Evolutionary conservation across 2,329 filamentous ascomycete species (phyloP).

Genomic region (Incumbomyces delicatus): DNA sequence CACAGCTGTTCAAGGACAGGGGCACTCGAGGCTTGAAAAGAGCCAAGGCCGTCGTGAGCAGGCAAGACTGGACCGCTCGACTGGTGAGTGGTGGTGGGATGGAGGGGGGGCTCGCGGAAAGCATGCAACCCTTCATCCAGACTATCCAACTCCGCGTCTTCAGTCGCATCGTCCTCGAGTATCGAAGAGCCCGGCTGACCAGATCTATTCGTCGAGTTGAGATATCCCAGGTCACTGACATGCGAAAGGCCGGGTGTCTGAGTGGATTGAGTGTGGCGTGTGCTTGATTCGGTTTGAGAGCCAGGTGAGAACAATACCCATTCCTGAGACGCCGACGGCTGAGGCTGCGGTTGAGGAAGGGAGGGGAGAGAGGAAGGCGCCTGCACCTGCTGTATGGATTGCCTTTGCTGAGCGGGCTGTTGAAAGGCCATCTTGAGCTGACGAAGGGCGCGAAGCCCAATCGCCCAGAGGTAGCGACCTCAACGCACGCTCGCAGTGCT

Average conservation of each 20-base stretch:
- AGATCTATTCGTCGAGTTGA: slow-evolving; percentile 59
- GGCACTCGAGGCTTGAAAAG: slow-evolving; percentile 59
- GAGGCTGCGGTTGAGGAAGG: slow-evolving; percentile 19
- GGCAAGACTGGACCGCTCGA: slow-evolving; percentile 67
- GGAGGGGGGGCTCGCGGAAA: slow-evolving; percentile 57
- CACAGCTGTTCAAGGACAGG: slow-evolving; percentile 73
- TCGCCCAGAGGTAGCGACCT: not conserved
- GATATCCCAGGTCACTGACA: slow-evolving; percentile 70
- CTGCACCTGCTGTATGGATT: not conserved
- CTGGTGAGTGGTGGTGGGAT: slow-evolving; percentile 31
- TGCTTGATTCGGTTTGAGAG: slow-evolving; percentile 52
- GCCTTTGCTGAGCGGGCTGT: slow-evolving; percentile 2
- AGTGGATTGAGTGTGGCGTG: slow-evolving; percentile 56
- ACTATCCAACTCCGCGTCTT: slow-evolving; percentile 78
- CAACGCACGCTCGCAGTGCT: not conserved
- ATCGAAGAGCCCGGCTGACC: slow-evolving; percentile 38
- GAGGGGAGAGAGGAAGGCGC: not conserved
- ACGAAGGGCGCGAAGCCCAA: slow-evolving; percentile 1
- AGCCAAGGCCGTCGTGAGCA: slow-evolving; percentile 81
- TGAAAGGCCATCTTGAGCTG: slow-evolving; percentile 5
- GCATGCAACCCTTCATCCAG: slow-evolving; percentile 85
- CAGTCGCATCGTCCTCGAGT: slow-evolving; percentile 39
- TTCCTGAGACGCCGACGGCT: slow-evolving; percentile 64
- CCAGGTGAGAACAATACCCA: slow-evolving; percentile 87
- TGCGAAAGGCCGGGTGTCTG: slow-evolving; percentile 61